Evolutionary conservation across 1,284 basidiomycete genomes (phyloP), one percentile per base, ranked within the genome.

Genomic region (Malassezia arunalokei): DNA sequence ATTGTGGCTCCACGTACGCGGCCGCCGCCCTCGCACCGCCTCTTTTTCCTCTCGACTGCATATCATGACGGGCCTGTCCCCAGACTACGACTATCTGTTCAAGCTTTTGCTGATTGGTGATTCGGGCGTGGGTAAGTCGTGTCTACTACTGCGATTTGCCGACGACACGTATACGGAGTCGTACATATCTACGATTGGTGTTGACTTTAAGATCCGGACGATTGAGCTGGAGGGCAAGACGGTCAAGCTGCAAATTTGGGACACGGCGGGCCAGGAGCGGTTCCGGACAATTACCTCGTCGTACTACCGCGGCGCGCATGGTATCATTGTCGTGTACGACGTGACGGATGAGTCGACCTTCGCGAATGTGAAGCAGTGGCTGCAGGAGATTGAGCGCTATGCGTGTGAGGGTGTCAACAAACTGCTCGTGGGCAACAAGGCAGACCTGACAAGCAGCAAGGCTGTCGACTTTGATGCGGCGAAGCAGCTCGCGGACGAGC

Each of bases 181-280:
- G 24, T 77, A 76, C 64, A 76, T 77, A 58, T 76, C 75, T 29
- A 76, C 62, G 29, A 64, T 64, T 56, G 75, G 76, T 41, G 71
- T 98, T 56, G 94, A 99, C 79, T 99, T 98, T 80, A 99, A 99
- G 85, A 98, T 99, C 78, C 82, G 94, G 67, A 99, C 94, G 43
- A 96, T 99, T 75, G 94, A 99, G 77, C 81, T 99, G 50, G 94
- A 98, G 76, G 92, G 92, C 63, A 98, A 96, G 86, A 96, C 89
- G 1, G 89, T 98, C 71, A 99, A 98, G 77, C 82, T 99, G 57
- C 94, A 98, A 78, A 99, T 99, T 76, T 81, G 79, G 79, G 78
- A 72, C 43, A 71, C 67, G 0, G 71, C 67, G 3, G 69, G 67
- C 6, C 63, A 68, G 49, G 72, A 73, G 42, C 62, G 72, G 11